These are phyloP conservation scores for Phalaenopsis equestris DNA, from an alignment of 106 monocot genomes.

Conservation along the genomic window DNA sequence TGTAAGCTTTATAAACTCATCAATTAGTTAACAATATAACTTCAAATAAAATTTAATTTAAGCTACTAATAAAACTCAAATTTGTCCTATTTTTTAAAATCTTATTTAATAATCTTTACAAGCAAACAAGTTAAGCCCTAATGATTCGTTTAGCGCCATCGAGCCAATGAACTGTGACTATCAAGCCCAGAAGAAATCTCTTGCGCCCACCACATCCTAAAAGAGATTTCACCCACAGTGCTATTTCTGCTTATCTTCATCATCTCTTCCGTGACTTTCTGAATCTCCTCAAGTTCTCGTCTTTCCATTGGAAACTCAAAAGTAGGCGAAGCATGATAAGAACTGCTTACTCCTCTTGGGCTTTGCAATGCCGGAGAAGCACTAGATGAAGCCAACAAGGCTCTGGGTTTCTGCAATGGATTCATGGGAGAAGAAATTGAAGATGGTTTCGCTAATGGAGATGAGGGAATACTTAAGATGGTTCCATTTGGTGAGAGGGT, in stretches of 20 bases:
- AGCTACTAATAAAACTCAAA: too few relatives aligned
- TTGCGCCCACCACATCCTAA: conserved; percentile 22
- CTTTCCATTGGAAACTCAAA: conserved; percentile 28
- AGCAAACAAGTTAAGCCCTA: too few relatives aligned
- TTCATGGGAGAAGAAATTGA: not conserved
- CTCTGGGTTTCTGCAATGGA: not conserved
- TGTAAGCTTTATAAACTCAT: too few relatives aligned
- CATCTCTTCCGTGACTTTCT: conserved; percentile 22
- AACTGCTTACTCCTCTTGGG: not conserved
- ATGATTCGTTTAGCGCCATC: not conserved
- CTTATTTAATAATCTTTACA: too few relatives aligned
- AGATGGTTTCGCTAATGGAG: not conserved
- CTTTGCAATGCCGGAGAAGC: not conserved
- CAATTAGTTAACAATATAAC: too few relatives aligned
- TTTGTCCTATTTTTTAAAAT: too few relatives aligned
- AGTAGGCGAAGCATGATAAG: not conserved
- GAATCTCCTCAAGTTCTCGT: conserved; percentile 23
- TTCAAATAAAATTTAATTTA: too few relatives aligned
- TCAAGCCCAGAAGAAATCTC: not conserved
- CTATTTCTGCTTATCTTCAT: conserved; percentile 6
- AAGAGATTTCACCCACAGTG: conserved; percentile 20
- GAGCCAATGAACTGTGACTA: not conserved
- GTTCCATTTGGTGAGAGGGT: conserved; percentile 12
- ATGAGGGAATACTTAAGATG: not conserved
- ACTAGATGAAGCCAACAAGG: not conserved